Conservation (phyloP, 495 filamentous ascomycete species). For the Evansstolkia leycettana region DNA sequence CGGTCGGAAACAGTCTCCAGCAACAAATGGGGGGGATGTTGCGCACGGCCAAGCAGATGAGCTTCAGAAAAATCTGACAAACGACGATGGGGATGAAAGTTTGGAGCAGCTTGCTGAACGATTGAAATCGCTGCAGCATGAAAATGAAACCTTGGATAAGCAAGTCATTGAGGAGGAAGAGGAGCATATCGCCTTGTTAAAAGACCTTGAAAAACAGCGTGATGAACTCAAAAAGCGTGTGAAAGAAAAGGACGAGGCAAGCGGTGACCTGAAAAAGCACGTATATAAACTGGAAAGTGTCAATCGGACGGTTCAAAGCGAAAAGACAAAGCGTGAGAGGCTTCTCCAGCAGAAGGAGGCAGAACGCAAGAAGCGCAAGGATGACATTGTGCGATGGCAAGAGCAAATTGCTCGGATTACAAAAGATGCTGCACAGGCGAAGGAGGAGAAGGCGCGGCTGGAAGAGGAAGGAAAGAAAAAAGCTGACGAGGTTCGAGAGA, state of each 20-base stretch:
- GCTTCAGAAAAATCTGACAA: constrained; percentile 18
- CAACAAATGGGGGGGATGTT: constrained; percentile 43
- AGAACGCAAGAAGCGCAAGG: constrained; percentile 47
- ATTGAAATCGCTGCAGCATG: constrained; percentile 57
- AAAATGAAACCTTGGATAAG: constrained; percentile 63
- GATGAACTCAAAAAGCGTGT: constrained; percentile 62
- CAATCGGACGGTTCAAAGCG: constrained; percentile 73
- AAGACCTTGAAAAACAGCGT: constrained; percentile 48
- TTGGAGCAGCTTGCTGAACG: constrained; percentile 52
- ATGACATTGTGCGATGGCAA: constrained; percentile 48
- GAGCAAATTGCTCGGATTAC: constrained; percentile 38
- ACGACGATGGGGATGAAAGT: constrained; percentile 25
- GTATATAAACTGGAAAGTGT: constrained; percentile 67
- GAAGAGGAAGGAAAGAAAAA: constrained; percentile 31
- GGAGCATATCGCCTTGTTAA: constrained; percentile 54
- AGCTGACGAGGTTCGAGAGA: constrained; percentile 36
- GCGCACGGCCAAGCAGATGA: constrained; percentile 22
- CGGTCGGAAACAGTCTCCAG: constrained; percentile 68
- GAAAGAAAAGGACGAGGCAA: constrained; percentile 77
- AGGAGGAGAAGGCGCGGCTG: constrained; percentile 32
- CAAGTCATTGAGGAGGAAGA: constrained; percentile 52
- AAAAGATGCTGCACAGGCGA: constrained; percentile 32
- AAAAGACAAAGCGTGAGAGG: constrained; percentile 64
- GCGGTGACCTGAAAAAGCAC: constrained; percentile 68
- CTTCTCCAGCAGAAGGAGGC: constrained; percentile 49